Base-by-base conservation (phyloP, 345 rosid genomes). In the Mallotus nudiflorus region DNA sequence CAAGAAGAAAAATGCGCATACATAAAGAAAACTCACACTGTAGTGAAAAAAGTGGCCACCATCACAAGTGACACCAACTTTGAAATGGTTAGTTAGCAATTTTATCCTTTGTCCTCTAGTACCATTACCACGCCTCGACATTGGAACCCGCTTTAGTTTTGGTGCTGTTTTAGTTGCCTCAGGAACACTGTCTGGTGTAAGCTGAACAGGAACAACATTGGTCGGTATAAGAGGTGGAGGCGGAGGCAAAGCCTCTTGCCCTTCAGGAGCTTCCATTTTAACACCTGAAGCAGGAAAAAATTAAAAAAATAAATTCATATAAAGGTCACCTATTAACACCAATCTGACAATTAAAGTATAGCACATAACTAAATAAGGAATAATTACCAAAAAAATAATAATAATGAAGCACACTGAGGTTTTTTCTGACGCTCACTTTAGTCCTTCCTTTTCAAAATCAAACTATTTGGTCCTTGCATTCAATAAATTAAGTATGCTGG, bases 41-140 rank as follows among this genome's bases (percentile, higher is more conserved):
- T 75, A 75, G 22, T 70, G 74, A 18, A 33, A 69, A 35, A 75
- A 75, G 62, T 63, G 49, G 54, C 65, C 70, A 54, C 15, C 25
- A 15, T 56, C 44, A 37, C 35, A 53, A 28, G 52, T 56, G 53
- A 69, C 25, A 10, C 45, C 65, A 42, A 69, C 79, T 69, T 69
- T 69, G 33, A 75, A 75, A 56, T 75, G 79, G 68, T 75, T 75
- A 2, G 70, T 31, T 13, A 75, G 61, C 20, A 75, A 68, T 56
- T 48, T 53, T 45, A 68, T 54, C 39, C 11, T 75, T 22, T 69
- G 74, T 13, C 79, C 79, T 65, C 53, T 62, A 29, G 79, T 55
- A 10, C 74, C 74, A 45, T 40, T 22, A 27, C 74, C 79, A 9
- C 66, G 70, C 60, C 79, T 63, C 45, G 70, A 4, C 69, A 64